Evolutionary conservation across 2,329 filamentous ascomycete species (phyloP), one percentile per base, ranked within the genome.

Genomic region (Penicillium sp.): DNA sequence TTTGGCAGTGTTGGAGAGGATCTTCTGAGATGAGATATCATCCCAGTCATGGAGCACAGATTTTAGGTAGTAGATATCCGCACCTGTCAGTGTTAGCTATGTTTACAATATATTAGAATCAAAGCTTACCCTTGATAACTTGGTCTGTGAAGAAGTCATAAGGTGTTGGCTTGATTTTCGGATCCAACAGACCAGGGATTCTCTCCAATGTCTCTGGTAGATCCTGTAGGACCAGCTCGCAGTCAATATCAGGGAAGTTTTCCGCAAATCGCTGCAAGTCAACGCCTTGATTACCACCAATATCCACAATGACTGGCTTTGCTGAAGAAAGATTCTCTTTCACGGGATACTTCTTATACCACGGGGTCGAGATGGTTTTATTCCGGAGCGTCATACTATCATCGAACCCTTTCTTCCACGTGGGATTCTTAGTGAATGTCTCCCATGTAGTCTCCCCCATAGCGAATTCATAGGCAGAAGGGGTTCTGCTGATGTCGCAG

Each of bases 11-110:
- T 48, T 48, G 7, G 45, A 48, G n/a, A 48, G 45, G 25, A 48
- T 48, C 45, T 35, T 48, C 29, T 23, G 26, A 37, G 45, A 37
- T 9, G 45, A 37, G 45, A 23, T 18, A 37, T 48, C 29, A 25
- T 48, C 45, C 45, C 45, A 48, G 45, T 48, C 45, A 48, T 48
- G 45, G 11, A 48, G 45, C 3, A 48, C 45, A 15, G 45, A 48
- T 48, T 48, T 48, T 1, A 48, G 20, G 20, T 47, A 47, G 22
- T 47, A 47, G 18, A 47, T 48, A 35, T 48, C 45, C 11, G 45
- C 45, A 18, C 45, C 45, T 48, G 7, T 14, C 22, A 18, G 5
- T 7, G 44, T 47, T 31, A 46, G 44, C 18, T 15, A 18, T 9
- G 20, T n/a, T 11, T 22, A 9, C 3, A 20, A 46, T 18, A 25